These are phyloP conservation scores for Entamoeba dispar DNA, from an alignment of 208 protist genomes.

Conservation along the genomic window DNA sequence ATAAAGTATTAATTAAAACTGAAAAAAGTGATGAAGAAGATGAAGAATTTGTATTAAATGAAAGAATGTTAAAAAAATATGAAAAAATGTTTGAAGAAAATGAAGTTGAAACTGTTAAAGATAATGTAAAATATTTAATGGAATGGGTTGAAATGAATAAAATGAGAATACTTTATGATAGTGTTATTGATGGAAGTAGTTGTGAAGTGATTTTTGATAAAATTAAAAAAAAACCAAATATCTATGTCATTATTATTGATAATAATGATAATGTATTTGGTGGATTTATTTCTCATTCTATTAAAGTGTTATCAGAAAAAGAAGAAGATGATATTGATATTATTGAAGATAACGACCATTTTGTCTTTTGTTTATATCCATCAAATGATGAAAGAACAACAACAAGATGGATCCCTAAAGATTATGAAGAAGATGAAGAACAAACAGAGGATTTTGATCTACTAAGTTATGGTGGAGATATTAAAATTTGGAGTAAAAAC, in stretches of 20 bases:
- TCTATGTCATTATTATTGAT: neutral
- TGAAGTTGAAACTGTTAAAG: no score
- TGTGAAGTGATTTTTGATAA: neutral
- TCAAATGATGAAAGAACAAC: neutral
- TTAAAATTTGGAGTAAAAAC: neutral
- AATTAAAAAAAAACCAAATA: neutral
- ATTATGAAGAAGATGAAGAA: neutral
- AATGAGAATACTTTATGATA: neutral
- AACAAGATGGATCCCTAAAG: neutral
- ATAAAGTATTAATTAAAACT: no score
- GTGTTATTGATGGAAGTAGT: neutral
- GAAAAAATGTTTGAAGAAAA: no score
- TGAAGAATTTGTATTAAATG: no score
- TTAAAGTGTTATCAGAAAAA: neutral
- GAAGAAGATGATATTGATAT: neutral
- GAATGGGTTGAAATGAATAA: neutral
- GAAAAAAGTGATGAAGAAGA: no score
- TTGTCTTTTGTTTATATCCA: neutral
- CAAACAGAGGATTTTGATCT: neutral
- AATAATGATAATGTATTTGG: neutral
- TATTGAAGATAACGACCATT: neutral
- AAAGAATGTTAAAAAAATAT: no score
- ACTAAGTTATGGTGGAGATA: neutral
- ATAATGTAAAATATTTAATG: no score
- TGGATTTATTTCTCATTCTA: neutral